These are phyloP conservation scores for Aspergillus heteromorphus DNA, from an alignment of 495 filamentous ascomycete genomes.

Conservation along the genomic window DNA sequence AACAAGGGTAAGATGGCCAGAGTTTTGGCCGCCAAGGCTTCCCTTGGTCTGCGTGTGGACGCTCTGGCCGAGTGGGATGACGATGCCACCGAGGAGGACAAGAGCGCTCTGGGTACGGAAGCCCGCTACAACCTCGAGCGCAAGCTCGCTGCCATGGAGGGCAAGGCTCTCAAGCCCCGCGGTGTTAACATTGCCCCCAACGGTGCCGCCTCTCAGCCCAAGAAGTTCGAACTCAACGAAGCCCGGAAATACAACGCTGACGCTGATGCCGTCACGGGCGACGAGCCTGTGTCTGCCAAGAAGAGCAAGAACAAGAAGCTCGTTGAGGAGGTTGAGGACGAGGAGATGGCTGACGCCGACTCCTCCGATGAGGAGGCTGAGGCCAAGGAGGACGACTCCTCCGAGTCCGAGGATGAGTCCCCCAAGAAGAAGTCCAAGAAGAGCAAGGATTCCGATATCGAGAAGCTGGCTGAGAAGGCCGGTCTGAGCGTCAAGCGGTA, in stretches of 20 bases:
- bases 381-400: slow-evolving; percentile 43
- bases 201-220: slow-evolving; percentile 50
- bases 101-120: slow-evolving; percentile 66
- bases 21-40: slow-evolving; percentile 88
- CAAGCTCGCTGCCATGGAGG: slow-evolving; percentile 78
- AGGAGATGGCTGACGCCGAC: slow-evolving; percentile 51
- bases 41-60: slow-evolving; percentile 89
- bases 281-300: slow-evolving; percentile 49
- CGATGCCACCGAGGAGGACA: slow-evolving; percentile 81
- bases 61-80: slow-evolving; percentile 78
- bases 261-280: slow-evolving; percentile 75
- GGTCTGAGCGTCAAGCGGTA: slow-evolving; percentile 65
- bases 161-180: slow-evolving; percentile 76
- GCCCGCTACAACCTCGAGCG: slow-evolving; percentile 77
- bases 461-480: slow-evolving; percentile 53
- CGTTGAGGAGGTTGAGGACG: slow-evolving; percentile 47
- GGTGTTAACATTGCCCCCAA: slow-evolving; percentile 72
- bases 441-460: slow-evolving; percentile 48
- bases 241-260: slow-evolving; percentile 94
- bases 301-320: slow-evolving; percentile 52
- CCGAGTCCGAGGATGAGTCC: slow-evolving; percentile 37
- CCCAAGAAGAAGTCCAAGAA: slow-evolving; percentile 43
- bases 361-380: slow-evolving; percentile 28
- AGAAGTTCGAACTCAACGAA: slow-evolving; percentile 90
- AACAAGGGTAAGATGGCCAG: slow-evolving; percentile 99